These are phyloP conservation scores for Penicillium sp. DNA, from an alignment of 2,329 filamentous ascomycete species.

Conservation along the genomic window DNA sequence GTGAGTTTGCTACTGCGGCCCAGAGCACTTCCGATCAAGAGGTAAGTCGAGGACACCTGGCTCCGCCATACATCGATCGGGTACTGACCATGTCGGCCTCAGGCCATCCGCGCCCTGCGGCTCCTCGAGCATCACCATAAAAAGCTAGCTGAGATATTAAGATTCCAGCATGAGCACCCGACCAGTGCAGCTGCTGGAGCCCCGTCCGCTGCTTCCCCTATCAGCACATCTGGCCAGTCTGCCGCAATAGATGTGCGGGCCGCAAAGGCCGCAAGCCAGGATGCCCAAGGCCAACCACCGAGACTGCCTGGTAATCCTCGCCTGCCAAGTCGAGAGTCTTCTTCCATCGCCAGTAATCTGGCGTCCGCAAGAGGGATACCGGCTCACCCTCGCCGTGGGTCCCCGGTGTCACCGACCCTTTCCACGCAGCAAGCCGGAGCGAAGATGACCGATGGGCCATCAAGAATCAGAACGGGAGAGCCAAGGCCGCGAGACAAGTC, in stretches of 20 bases:
- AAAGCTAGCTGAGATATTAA: conserved; percentile 78
- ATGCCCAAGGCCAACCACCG: conserved; percentile 43
- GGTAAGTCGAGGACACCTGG: conserved; percentile 41
- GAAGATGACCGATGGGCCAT: conserved; percentile 63
- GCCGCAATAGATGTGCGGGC: conserved; percentile 24
- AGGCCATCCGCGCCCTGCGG: conserved; percentile 81
- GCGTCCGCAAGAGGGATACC: conserved; percentile 82
- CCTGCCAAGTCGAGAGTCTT: conserved; percentile 67
- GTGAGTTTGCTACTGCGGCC: conserved; percentile 84
- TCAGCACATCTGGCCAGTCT: conserved; percentile 23
- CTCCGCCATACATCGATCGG: neutral
- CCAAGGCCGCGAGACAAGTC: conserved; percentile 30
- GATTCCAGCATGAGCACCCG: conserved; percentile 64
- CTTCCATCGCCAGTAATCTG: conserved; percentile 85
- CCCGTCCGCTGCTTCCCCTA: conserved; percentile 11
- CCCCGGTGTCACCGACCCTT: conserved; percentile 71
- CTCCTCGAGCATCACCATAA: conserved; percentile 88
- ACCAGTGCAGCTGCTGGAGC: conserved; percentile 27
- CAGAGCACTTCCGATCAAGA: conserved; percentile 67
- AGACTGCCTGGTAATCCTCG: conserved; percentile 47
- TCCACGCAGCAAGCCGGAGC: conserved; percentile 75
- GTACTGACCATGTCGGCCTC: conserved; percentile 29
- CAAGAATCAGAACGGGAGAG: conserved; percentile 42
- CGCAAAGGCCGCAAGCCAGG: conserved; percentile 34
- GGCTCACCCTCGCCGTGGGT: conserved; percentile 58